Conservation (phyloP, 352 stramenopile genomes). For the Pythium oligandrum region DNA sequence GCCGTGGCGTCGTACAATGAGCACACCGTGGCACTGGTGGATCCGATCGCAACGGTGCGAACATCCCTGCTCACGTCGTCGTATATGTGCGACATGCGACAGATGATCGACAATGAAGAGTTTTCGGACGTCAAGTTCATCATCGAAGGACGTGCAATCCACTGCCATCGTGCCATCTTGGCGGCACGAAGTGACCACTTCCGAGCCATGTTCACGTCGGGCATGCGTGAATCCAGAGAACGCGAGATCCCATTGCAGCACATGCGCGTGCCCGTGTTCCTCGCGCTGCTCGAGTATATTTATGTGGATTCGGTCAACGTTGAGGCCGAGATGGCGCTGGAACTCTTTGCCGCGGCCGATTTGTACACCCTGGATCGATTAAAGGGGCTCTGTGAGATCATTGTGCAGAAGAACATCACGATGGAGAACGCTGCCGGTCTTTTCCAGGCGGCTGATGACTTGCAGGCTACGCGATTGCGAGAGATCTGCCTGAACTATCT, state of each 20-base stretch:
- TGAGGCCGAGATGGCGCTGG: slow-evolving; percentile 88
- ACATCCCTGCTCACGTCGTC: slow-evolving; percentile 80
- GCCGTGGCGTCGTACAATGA: slow-evolving; percentile 97
- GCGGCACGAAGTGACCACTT: slow-evolving; percentile 94
- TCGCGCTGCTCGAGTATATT: slow-evolving; percentile 95
- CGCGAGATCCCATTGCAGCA: slow-evolving; percentile 86
- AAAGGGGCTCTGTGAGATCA: slow-evolving; percentile 88
- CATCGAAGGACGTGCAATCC: slow-evolving; percentile 77
- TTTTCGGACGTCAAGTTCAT: slow-evolving; percentile 88
- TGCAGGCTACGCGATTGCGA: slow-evolving; percentile 74
- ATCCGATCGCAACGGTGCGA: slow-evolving; percentile 71
- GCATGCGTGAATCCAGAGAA: slow-evolving; percentile 89
- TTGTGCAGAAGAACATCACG: slow-evolving; percentile 87
- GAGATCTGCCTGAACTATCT: slow-evolving; percentile 90
- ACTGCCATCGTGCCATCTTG: slow-evolving; percentile 89
- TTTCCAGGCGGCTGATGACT: slow-evolving; percentile 83
- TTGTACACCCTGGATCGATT: slow-evolving; percentile 94
- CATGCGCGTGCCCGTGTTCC: slow-evolving; percentile 90
- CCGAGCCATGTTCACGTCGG: slow-evolving; percentile 91
- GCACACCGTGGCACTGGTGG: slow-evolving; percentile 92
- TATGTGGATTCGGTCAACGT: slow-evolving; percentile 96
- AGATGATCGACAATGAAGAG: slow-evolving; percentile 89
- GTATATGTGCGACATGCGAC: slow-evolving; percentile 87
- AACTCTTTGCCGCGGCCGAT: slow-evolving; percentile 92
- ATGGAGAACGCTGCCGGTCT: slow-evolving; percentile 84